A percentile compares a stretch with the other conserved stretches of the same genome.
Evolutionary conservation across 345 rosid species (phyloP).

Genomic region (Anacardium occidentale): DNA sequence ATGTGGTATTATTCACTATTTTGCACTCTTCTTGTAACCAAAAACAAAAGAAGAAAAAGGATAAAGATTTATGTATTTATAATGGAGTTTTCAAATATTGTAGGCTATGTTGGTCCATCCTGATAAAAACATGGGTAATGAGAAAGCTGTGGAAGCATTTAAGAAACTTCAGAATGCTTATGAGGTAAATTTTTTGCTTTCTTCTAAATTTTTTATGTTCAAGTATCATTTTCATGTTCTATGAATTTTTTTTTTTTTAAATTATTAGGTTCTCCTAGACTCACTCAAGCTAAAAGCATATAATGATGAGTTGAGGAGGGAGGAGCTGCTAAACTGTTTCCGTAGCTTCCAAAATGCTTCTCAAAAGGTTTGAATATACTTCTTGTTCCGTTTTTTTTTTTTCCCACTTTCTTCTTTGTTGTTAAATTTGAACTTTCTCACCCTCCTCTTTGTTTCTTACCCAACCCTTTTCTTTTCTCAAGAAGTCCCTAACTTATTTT

Average conservation of each 20-base stretch:
- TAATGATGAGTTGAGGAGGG: slow-evolving; percentile 88
- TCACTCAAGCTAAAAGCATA: slow-evolving; percentile 81
- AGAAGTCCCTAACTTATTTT: background rate
- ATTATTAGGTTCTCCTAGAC: slow-evolving; percentile 90
- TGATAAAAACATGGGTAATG: slow-evolving; percentile 97
- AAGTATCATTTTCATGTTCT: slow-evolving; percentile 8
- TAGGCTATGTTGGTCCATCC: slow-evolving; percentile 99
- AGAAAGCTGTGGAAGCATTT: slow-evolving; percentile 98
- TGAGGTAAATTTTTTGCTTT: slow-evolving; percentile 52
- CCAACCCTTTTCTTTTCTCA: background rate
- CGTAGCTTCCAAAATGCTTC: slow-evolving; percentile 74
- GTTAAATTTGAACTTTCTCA: background rate
- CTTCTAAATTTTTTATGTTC: slow-evolving; percentile 16
- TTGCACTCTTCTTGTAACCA: background rate
- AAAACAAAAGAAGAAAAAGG: background rate
- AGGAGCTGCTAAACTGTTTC: slow-evolving; percentile 79
- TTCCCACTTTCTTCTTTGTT: background rate
- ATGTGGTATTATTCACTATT: background rate
- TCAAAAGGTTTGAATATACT: slow-evolving; percentile 54
- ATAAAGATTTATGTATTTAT: slow-evolving; percentile 9
- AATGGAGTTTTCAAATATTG: slow-evolving; percentile 25
- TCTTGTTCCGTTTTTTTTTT: slow-evolving; percentile 6
- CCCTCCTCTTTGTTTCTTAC: background rate
- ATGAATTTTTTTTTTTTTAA: slow-evolving; percentile 3
- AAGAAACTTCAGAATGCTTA: slow-evolving; percentile 98